These are phyloP conservation scores for Pythium dissimile DNA, from an alignment of 352 stramenopile genomes.

Conservation along the genomic window DNA sequence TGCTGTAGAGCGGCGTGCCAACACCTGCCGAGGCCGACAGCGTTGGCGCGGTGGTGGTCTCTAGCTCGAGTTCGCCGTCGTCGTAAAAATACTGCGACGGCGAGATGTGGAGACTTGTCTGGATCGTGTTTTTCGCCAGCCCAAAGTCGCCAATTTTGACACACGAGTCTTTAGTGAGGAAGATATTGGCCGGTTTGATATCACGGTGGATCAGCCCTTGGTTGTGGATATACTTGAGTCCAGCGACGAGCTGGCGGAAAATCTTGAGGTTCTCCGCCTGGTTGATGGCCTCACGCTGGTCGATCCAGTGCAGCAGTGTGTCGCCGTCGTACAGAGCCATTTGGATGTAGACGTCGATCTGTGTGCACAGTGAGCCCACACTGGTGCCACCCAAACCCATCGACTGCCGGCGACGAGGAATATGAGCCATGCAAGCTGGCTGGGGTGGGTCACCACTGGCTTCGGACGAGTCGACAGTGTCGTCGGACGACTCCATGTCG, in stretches of 20 bases:
- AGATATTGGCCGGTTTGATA: constrained; percentile 82
- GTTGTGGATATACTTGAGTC: constrained; percentile 73
- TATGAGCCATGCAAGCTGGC: background rate
- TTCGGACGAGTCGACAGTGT: background rate
- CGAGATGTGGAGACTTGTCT: constrained; percentile 51
- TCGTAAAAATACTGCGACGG: constrained; percentile 51
- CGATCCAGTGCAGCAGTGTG: constrained; percentile 80
- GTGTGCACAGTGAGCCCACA: constrained; percentile 41
- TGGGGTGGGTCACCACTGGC: background rate
- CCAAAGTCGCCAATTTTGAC: constrained; percentile 87
- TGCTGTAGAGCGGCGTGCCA: constrained; percentile 72
- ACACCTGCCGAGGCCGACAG: constrained; percentile 63
- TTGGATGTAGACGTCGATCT: constrained; percentile 89
- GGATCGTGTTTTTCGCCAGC: constrained; percentile 65
- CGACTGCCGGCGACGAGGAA: constrained; percentile 22
- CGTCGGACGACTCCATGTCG: constrained; percentile 34
- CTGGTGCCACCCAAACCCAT: constrained; percentile 19
- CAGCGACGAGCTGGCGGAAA: constrained; percentile 67
- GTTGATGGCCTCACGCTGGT: constrained; percentile 45
- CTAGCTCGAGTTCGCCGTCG: constrained; percentile 23
- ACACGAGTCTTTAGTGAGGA: constrained; percentile 65
- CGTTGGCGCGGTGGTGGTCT: constrained; percentile 9
- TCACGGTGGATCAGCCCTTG: constrained; percentile 74
- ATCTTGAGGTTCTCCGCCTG: constrained; percentile 56
- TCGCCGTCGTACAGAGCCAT: constrained; percentile 94